A percentile compares a stretch with the other conserved stretches of the same genome.
phyloP scores from a whole-genome alignment of 225 moss, liverwort and hornwort genomes.

The Polytrichum formosum region DNA sequence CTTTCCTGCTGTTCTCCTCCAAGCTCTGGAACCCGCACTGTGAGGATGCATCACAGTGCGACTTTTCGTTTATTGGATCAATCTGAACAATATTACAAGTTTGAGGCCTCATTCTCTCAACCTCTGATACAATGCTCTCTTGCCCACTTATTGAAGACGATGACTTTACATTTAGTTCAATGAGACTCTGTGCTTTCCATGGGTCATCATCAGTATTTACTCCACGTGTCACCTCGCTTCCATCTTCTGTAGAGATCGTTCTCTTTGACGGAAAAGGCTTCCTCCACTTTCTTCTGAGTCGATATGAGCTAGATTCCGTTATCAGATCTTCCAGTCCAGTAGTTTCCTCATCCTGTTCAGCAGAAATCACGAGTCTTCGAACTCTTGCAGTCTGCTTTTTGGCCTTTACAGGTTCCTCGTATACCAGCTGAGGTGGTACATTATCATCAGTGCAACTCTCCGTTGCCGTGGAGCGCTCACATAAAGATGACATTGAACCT shows the following conservation, averaged over 20 bases:
- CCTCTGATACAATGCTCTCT: slow-evolving; percentile 4
- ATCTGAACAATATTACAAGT: neutral
- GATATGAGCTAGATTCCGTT: neutral
- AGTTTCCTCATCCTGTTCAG: neutral
- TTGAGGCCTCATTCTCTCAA: neutral
- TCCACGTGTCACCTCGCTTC: too few species aligned
- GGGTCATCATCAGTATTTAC: too few species aligned
- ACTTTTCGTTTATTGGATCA: neutral
- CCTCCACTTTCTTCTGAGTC: slow-evolving; percentile 1
- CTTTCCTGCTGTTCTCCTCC: neutral
- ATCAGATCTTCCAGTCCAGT: neutral
- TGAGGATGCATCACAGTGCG: neutral
- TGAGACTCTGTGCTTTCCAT: neutral
- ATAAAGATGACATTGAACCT: neutral
- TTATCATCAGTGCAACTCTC: neutral
- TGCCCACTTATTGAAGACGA: neutral
- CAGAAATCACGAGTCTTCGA: neutral
- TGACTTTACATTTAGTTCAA: neutral
- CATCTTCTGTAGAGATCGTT: too few species aligned
- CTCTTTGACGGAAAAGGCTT: neutral
- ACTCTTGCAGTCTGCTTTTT: neutral
- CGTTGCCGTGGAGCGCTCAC: neutral
- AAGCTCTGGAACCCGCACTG: neutral
- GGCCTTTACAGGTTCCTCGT: slow-evolving; percentile 3
- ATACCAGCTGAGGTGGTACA: slow-evolving; percentile 6